Conservation (phyloP, 208 protist species). For the Crithidia sp. region DNA sequence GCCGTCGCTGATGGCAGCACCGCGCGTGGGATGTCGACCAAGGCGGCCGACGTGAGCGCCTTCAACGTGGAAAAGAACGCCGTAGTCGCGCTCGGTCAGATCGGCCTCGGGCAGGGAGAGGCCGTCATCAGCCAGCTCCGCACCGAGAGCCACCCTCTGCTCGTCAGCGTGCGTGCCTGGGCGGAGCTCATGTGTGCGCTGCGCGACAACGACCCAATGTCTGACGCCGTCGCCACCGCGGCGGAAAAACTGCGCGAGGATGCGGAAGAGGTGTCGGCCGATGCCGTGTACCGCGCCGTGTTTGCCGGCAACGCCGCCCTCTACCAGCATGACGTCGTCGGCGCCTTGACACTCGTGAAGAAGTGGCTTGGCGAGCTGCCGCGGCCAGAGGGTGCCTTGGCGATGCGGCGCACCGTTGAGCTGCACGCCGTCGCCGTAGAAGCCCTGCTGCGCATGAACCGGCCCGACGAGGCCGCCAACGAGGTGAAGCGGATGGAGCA, state of each 20-base stretch:
- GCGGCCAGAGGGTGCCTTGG: constrained; percentile 27
- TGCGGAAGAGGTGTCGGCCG: constrained; percentile 37
- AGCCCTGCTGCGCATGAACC: constrained; percentile 71
- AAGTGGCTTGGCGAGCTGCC: constrained; percentile 59
- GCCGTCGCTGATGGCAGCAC: constrained; percentile 73
- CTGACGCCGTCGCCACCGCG: constrained; percentile 13
- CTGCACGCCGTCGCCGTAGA: constrained; percentile 71
- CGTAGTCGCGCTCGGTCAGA: constrained; percentile 69
- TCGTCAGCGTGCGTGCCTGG: constrained; percentile 59
- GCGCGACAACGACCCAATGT: constrained; percentile 25
- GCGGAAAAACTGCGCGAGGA: constrained; percentile 40
- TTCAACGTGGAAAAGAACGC: constrained; percentile 76
- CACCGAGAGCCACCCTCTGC: constrained; percentile 49
- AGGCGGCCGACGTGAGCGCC: constrained; percentile 53
- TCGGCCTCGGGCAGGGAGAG: constrained; percentile 79
- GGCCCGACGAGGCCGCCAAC: constrained; percentile 68
- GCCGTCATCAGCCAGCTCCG: constrained; percentile 66
- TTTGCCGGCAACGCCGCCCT: constrained; percentile 64
- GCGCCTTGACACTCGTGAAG: constrained; percentile 62
- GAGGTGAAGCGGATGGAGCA: constrained; percentile 83
- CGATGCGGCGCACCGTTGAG: constrained; percentile 49
- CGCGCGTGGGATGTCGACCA: constrained; percentile 38
- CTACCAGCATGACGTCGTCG: constrained; percentile 40
- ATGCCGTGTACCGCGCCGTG: constrained; percentile 43
- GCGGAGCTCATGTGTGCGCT: constrained; percentile 50